Base-by-base conservation (phyloP, 2,329 filamentous ascomycete genomes). In the Sporothrix pallida region DNA sequence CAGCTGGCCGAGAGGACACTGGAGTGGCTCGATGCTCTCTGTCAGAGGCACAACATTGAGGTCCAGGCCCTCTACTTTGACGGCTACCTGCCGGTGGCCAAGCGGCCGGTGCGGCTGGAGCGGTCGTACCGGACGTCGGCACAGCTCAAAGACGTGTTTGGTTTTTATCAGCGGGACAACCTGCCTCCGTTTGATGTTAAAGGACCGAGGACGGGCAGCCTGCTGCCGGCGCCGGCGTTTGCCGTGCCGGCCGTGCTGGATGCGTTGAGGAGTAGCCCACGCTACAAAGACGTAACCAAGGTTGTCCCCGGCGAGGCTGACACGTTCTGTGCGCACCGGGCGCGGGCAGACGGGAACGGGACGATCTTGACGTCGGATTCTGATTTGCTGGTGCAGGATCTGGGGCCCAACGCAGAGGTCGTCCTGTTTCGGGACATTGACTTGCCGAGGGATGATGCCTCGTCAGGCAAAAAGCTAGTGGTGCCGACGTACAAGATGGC, bases 291-390 rank as follows among this genome's bases (percentile, higher is more conserved):
- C 74, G 79, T 85, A 62, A 84, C 83, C 9, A 82, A 85, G 31
- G 85, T 96, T 13, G 91, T 97, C 0, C 90, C 93, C 0, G 94
- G 93, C 0, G 95, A 98, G 82, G 95, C 95, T 0, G 95, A 98
- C 79, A 82, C 86, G 31, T 96, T 89, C 82, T 97, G 94, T 80
- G 94, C 93, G 2, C 82, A 86, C 15, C 85, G 90, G 71, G 86
- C 93, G 7, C 85, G 84, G n/a, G 75, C 83, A 2, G 79, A 84
- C 44, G 84, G 71, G 9, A 3, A 42, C 8, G 89, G 88, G 0
- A 83, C 85, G 1, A 86, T 94, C 15, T 82, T 98, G 7, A 97
- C 94, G 0, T 91, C 90, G n/a, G 95, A 98, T 78, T 97, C 94
- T 0, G 95, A 98, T 79, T 85, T 98, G 9, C 83, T 97, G 0